Evolutionary conservation across 192 early-diverging fungal species (phyloP).

Genomic region (Coemansia sp.): DNA sequence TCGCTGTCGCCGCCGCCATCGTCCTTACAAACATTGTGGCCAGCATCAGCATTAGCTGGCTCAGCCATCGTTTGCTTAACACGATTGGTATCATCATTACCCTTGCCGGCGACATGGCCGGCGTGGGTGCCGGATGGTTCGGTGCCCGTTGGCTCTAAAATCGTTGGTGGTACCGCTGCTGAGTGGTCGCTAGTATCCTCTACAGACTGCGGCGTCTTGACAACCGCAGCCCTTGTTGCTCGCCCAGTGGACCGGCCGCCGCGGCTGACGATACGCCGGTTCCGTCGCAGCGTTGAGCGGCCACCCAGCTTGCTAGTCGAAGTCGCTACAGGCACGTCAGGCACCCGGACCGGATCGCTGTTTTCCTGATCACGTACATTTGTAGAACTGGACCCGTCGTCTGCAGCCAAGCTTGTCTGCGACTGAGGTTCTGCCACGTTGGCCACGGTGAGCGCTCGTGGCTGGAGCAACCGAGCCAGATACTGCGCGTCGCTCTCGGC

Average conservation of each 20-base stretch:
- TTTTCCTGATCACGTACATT: neutral
- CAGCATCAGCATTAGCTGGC: no score
- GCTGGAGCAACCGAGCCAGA: conserved; percentile 20
- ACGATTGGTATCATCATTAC: no score
- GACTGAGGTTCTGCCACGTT: conserved; percentile 15
- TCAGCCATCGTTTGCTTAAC: no score
- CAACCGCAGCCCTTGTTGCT: neutral
- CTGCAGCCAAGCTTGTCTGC: neutral
- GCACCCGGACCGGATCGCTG: neutral
- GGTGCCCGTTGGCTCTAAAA: neutral
- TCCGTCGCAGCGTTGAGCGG: conserved; percentile 39
- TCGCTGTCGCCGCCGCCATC: neutral
- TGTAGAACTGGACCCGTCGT: neutral
- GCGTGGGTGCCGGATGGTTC: neutral
- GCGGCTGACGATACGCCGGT: conserved; percentile 34
- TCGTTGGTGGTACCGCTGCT: neutral
- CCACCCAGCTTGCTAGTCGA: conserved; percentile 3
- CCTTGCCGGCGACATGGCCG: neutral
- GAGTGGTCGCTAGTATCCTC: neutral
- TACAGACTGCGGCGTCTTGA: neutral
- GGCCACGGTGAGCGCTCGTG: conserved; percentile 15
- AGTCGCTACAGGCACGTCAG: conserved; percentile 2
- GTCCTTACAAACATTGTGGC: neutral
- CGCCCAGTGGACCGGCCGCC: conserved; percentile 8
- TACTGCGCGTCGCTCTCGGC: conserved; percentile 41